These are phyloP conservation scores for Digitaria exilis DNA, from an alignment of 202 grass and related monocot genomes.

Conservation along the genomic window DNA sequence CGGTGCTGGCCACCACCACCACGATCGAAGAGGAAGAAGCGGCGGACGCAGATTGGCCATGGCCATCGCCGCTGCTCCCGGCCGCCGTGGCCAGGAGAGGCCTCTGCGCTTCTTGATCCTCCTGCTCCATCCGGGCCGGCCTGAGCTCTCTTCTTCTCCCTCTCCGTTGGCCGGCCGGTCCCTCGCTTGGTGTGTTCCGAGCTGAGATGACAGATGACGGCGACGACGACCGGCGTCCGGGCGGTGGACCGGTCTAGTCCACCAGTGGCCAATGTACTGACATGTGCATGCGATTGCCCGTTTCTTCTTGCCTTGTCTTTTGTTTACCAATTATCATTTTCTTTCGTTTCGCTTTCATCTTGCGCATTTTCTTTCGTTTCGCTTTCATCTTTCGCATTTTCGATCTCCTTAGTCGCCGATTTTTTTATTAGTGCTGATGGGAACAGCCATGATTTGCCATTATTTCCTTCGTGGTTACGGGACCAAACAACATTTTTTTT, in stretches of 20 bases:
- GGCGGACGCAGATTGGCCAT: neutral
- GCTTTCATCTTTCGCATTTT: neutral
- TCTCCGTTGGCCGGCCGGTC: neutral
- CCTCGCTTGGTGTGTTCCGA: neutral
- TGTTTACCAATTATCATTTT: neutral
- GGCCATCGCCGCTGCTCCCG: neutral
- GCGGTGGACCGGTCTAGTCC: neutral
- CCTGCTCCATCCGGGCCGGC: constrained; percentile 5
- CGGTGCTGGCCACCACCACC: constrained; percentile 70
- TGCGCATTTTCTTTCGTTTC: neutral
- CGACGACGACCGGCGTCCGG: neutral
- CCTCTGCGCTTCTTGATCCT: constrained; percentile 17
- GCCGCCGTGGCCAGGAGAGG: constrained; percentile 18
- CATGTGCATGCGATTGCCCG: neutral
- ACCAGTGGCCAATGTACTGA: neutral
- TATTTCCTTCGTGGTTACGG: neutral
- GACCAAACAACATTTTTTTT: neutral
- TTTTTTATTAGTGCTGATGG: neutral
- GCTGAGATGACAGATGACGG: neutral
- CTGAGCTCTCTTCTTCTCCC: neutral
- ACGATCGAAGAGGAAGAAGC: constrained; percentile 8
- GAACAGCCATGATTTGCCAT: neutral
- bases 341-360: neutral
- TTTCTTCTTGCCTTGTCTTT: neutral
- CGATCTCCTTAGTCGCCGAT: neutral